phyloP scores from a whole-genome alignment of 163 green algal genomes.

The Chlamydomonas reinhardtii region DNA sequence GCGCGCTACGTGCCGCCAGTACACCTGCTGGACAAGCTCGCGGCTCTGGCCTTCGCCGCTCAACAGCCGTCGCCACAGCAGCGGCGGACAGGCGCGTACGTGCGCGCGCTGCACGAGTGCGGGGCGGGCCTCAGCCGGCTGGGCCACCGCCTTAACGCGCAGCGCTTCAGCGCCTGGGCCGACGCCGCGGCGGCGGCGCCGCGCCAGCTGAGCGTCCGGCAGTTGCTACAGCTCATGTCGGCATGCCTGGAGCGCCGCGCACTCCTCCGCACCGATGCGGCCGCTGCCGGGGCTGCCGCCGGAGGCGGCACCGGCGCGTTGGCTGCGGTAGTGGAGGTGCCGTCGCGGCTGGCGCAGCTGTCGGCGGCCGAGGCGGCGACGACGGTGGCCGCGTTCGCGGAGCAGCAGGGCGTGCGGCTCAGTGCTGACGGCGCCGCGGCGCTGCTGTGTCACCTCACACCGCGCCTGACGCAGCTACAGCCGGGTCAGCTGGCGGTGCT shows the following conservation, averaged over 20 bases:
- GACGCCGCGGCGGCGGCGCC: neutral
- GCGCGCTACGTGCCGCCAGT: neutral
- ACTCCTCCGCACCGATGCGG: neutral
- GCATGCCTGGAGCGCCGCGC: neutral
- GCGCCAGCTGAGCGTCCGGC: neutral
- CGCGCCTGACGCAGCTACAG: constrained; percentile 4
- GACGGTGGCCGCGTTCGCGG: constrained; percentile 12
- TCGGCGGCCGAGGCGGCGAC: neutral
- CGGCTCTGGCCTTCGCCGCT: neutral
- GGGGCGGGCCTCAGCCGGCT: neutral
- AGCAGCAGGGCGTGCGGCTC: neutral
- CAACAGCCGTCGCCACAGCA: neutral
- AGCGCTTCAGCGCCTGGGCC: constrained; percentile 22
- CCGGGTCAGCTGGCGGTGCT: neutral
- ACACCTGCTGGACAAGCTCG: constrained; percentile 5
- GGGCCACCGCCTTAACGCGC: constrained; percentile 10
- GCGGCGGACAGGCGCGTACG: neutral
- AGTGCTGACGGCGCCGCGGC: neutral
- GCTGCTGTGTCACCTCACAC: constrained; percentile 16
- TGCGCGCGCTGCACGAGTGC: constrained; percentile 19
- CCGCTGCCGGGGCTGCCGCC: neutral
- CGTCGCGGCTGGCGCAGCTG: constrained; percentile 2
- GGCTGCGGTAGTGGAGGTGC: neutral
- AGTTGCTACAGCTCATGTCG: constrained; percentile 19
- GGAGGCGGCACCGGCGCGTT: neutral